Base-by-base conservation (phyloP, 768 basidiomycete species). In the Tulasnella sp. region DNA sequence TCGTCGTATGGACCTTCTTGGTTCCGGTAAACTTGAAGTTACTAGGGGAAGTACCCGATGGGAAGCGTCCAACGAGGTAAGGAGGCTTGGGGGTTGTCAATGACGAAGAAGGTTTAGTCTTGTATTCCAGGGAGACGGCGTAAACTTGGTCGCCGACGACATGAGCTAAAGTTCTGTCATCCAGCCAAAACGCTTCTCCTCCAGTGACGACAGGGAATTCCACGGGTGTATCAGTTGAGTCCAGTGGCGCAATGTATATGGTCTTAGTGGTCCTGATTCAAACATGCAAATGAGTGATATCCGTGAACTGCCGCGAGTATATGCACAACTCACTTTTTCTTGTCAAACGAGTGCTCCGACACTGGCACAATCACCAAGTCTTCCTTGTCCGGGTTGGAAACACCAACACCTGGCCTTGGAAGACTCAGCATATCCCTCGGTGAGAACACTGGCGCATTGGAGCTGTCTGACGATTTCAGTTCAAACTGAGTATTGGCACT, bases 161-260 rank as follows among this genome's bases (percentile, higher is more conserved):
- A 48, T 83, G 79, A 1, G 72, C 84, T 53, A 90, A 63, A n/a
- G 81, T 83, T 37, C 75, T 72, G 1, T 72, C 65, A 45, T 78
- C 74, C 10, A 90, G 70, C 87, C 87, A 90, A 66, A 90, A 88
- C 2, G 73, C 72, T 39, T 84, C 79, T 19, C 84, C 85, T 7
- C 77, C 82, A 42, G 73, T 67, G 32, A 87, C 71, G 68, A 58
- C 13, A 8, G 77, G 69, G 48, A 83, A 69, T 54, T 79, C 68
- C 33, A 79, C 61, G 1, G 77, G 71, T 48, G 70, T 62, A 10
- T 67, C 66, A 15, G 66, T 63, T 2, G 74, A 70, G 47, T 75
- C 74, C 49, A 86, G 67, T 25, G 81, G 70, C 12, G 75, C 70
- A 47, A 89, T 64, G 57, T 72, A 72, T 48, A 87, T 69, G 8